A percentile compares a stretch with the other conserved stretches of the same genome.
Conservation (phyloP, 768 basidiomycete genomes). For the Mycena polygramma region DNA sequence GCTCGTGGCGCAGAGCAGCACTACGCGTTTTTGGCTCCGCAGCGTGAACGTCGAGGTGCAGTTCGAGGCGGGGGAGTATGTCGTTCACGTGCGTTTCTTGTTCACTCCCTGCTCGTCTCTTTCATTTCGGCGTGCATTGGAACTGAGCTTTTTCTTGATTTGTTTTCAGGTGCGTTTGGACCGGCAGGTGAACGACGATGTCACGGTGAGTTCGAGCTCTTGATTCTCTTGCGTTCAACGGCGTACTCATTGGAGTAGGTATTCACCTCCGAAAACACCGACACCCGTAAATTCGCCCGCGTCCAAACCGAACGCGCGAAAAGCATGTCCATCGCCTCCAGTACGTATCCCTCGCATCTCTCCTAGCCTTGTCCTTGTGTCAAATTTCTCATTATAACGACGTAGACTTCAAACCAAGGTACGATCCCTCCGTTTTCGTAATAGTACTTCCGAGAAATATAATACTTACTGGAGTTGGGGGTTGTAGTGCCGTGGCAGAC, state of each 20-base stretch:
- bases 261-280: constrained; percentile 22
- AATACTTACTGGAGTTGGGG: no score
- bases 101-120: not conserved
- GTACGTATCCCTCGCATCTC: constrained; percentile 44
- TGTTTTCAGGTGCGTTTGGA: constrained; percentile 43
- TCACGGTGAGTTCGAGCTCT: constrained; percentile 14
- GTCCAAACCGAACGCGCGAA: constrained; percentile 59
- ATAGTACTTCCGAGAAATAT: no score
- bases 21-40: constrained; percentile 52
- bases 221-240: not conserved
- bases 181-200: constrained; percentile 18
- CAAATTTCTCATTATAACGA: constrained; percentile 14
- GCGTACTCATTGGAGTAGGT: constrained; percentile 1
- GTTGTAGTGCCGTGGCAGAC: constrained; percentile 31
- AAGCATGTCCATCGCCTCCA: constrained; percentile 61
- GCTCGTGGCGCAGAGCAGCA: constrained; percentile 52
- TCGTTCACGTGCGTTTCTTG: constrained; percentile 52
- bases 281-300: constrained; percentile 40
- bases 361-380: not conserved
- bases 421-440: constrained; percentile 27
- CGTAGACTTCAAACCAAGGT: constrained; percentile 44
- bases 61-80: constrained; percentile 58
- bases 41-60: constrained; percentile 59
- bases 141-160: constrained; percentile 29
- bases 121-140: not conserved